These are phyloP conservation scores for Ramaria sp. DNA, from an alignment of 768 basidiomycete species.

Conservation along the genomic window DNA sequence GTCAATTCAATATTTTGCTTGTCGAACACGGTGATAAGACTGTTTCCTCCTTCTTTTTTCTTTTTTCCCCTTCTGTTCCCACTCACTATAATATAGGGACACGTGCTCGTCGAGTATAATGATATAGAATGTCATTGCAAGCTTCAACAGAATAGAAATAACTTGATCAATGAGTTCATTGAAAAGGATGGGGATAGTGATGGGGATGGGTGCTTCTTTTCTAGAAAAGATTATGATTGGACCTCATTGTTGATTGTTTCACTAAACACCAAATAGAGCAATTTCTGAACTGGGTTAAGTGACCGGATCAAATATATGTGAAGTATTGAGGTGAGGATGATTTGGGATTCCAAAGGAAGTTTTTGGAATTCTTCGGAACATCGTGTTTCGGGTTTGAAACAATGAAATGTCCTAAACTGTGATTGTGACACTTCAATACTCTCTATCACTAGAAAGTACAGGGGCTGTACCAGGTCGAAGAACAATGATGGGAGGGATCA, in stretches of 20 bases:
- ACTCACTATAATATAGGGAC: constrained; percentile 70
- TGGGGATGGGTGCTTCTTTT: no score
- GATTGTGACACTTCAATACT: constrained; percentile 10
- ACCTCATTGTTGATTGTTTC: no score
- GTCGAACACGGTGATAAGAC: background rate
- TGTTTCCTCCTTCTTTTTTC: constrained; percentile 9
- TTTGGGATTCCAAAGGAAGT: background rate
- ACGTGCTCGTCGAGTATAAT: constrained; percentile 41
- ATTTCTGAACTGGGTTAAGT: no score
- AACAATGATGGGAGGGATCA: constrained; percentile 16
- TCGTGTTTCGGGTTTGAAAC: background rate
- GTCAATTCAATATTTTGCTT: background rate
- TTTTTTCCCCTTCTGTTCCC: constrained; percentile 23
- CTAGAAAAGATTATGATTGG: no score
- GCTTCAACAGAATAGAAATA: no score
- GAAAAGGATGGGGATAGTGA: no score
- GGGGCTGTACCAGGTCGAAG: constrained; percentile 17
- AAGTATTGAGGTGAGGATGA: no score
- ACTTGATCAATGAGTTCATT: no score
- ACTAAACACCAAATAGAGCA: no score
- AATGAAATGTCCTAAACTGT: no score
- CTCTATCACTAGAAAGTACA: constrained; percentile 1
- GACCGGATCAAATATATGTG: no score
- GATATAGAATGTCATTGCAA: no score
- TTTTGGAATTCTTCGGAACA: background rate